Evolutionary conservation across 371 early-diverging fungal genomes (phyloP).

Genomic region (Mortierella sp.): DNA sequence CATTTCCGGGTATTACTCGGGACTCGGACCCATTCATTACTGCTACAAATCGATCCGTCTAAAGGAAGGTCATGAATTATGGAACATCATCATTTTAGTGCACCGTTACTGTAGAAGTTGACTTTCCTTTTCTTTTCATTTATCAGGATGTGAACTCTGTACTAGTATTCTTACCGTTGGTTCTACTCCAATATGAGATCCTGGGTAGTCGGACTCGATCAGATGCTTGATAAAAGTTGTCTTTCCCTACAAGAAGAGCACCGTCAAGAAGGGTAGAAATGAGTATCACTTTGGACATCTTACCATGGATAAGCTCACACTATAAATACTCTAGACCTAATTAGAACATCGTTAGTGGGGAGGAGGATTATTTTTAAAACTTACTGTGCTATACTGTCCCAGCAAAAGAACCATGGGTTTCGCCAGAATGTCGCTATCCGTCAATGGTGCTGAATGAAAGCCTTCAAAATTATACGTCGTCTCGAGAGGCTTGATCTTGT

Average conservation of each 20-base stretch:
- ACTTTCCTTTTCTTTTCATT: no score
- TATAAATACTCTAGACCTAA: neutral
- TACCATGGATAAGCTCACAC: neutral
- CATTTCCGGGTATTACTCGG: slow-evolving; percentile 87
- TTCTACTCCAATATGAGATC: slow-evolving; percentile 88
- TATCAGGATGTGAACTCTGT: no score
- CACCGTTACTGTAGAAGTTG: no score
- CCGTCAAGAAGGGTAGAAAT: no score
- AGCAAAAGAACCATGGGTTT: slow-evolving; percentile 87
- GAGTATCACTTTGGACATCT: no score
- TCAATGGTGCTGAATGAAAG: slow-evolving; percentile 83
- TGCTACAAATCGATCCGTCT: slow-evolving; percentile 89
- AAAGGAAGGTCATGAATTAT: neutral
- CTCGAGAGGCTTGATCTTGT: slow-evolving; percentile 81
- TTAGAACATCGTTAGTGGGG: neutral
- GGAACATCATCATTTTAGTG: no score
- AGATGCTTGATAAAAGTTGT: slow-evolving; percentile 88
- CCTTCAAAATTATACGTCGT: slow-evolving; percentile 83
- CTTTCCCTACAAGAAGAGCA: slow-evolving; percentile 85
- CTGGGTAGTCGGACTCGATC: slow-evolving; percentile 86
- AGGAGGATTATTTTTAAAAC: neutral
- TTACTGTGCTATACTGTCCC: slow-evolving; percentile 87
- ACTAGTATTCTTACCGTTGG: slow-evolving; percentile 68
- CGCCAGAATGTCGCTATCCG: slow-evolving; percentile 85
- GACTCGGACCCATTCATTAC: slow-evolving; percentile 84